These are phyloP conservation scores for Gossypium schwendimanii DNA, from an alignment of 441 rosid species.

Conservation along the genomic window DNA sequence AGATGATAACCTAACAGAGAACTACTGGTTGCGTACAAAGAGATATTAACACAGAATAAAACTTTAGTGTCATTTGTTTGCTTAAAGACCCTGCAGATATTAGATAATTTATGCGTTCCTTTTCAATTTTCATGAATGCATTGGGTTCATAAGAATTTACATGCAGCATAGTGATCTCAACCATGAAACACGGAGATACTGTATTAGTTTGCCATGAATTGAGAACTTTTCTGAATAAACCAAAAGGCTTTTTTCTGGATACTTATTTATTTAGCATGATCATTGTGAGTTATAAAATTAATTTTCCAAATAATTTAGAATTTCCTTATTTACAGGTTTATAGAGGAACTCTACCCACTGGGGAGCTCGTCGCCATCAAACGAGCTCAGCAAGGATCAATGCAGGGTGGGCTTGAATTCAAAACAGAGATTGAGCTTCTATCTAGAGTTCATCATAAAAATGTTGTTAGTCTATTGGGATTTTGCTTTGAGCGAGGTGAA, in stretches of 20 bases:
- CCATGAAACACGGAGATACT: background rate
- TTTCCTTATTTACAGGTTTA: constrained; percentile 45
- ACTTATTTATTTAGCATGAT: background rate
- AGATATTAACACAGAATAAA: background rate
- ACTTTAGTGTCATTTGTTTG: background rate
- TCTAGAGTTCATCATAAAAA: constrained; percentile 91
- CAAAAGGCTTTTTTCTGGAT: background rate
- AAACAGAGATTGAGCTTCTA: constrained; percentile 83
- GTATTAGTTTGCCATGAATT: background rate
- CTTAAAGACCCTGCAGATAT: background rate
- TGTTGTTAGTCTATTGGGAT: constrained; percentile 77
- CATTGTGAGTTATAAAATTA: background rate
- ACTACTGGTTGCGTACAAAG: background rate
- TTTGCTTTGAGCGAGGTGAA: constrained; percentile 69
- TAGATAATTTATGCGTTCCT: background rate
- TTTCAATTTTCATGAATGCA: background rate
- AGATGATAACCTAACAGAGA: background rate
- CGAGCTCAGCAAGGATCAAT: constrained; percentile 75
- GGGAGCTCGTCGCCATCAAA: constrained; percentile 59
- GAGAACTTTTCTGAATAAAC: background rate
- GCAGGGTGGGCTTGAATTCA: constrained; percentile 87
- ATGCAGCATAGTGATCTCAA: background rate
- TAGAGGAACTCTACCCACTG: constrained; percentile 56
- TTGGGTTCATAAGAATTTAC: background rate
- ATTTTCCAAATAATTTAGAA: background rate